These are phyloP conservation scores for Solanum virginianum DNA, from an alignment of 257 asterid species.

Conservation along the genomic window DNA sequence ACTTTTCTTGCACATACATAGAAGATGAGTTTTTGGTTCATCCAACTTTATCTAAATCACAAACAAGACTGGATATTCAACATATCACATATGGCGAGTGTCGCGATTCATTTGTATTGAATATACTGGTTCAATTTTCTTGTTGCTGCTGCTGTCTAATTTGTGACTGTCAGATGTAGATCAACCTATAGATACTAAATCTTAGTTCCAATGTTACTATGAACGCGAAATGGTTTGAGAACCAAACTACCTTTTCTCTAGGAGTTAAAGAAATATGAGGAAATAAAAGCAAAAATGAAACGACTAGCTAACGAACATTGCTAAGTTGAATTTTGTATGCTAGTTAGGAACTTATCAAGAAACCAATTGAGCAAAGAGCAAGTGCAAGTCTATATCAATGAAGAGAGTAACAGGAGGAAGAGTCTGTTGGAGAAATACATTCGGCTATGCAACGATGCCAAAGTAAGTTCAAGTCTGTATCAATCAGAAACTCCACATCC, in stretches of 20 bases:
- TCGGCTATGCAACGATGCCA: constrained; percentile 49
- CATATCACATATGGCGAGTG: neutral
- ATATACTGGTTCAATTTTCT: neutral
- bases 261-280: neutral
- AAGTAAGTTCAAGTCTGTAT: constrained; percentile 15
- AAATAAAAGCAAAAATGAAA: neutral
- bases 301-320: neutral
- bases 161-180: neutral
- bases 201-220: neutral
- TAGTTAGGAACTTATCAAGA: constrained; percentile 73
- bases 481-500: neutral
- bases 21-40: neutral
- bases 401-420: constrained; percentile 53
- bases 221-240: neutral
- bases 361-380: constrained; percentile 63
- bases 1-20: neutral
- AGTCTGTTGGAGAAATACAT: constrained; percentile 48
- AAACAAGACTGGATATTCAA: neutral
- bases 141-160: neutral
- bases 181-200: neutral
- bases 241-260: neutral
- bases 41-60: neutral
- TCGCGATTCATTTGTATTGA: neutral
- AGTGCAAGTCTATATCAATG: constrained; percentile 42
- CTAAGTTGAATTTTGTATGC: neutral